phyloP scores from a whole-genome alignment of 192 early-diverging fungal genomes.

The Mortierella hygrophila region DNA sequence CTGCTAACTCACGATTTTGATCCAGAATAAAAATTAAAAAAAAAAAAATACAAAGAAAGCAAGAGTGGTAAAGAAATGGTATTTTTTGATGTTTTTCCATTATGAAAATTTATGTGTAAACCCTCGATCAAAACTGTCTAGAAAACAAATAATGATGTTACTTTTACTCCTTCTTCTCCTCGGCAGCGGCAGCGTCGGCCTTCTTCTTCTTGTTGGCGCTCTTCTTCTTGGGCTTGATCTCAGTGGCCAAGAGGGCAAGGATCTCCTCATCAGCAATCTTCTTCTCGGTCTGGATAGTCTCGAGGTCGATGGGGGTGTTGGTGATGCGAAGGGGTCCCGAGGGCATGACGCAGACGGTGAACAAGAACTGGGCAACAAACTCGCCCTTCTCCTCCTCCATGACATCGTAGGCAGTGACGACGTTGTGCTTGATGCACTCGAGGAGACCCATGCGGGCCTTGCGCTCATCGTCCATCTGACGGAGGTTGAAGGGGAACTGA shows the following conservation, averaged over 20 bases:
- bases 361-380: constrained; percentile 90
- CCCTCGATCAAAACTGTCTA: constrained; percentile 11
- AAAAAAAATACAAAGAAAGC: background rate
- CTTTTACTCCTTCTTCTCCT: constrained; percentile 37
- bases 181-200: constrained; percentile 52
- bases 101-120: constrained; percentile 1
- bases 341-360: constrained; percentile 92
- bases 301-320: constrained; percentile 78
- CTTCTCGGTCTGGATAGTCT: constrained; percentile 88
- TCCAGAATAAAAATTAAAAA: background rate
- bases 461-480: constrained; percentile 90
- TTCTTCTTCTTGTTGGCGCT: constrained; percentile 66
- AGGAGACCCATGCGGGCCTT: constrained; percentile 93
- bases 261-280: constrained; percentile 85
- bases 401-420: constrained; percentile 87
- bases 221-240: constrained; percentile 63
- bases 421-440: constrained; percentile 87
- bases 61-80: background rate
- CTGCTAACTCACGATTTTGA: background rate
- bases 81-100: constrained; percentile 18
- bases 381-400: constrained; percentile 87
- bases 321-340: constrained; percentile 91
- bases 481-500: constrained; percentile 89
- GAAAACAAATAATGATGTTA: background rate
- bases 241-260: constrained; percentile 76